Evolutionary conservation across 495 filamentous ascomycete genomes (phyloP), one percentile per base, ranked within the genome.

Genomic region (Aspergillus conjunctus): DNA sequence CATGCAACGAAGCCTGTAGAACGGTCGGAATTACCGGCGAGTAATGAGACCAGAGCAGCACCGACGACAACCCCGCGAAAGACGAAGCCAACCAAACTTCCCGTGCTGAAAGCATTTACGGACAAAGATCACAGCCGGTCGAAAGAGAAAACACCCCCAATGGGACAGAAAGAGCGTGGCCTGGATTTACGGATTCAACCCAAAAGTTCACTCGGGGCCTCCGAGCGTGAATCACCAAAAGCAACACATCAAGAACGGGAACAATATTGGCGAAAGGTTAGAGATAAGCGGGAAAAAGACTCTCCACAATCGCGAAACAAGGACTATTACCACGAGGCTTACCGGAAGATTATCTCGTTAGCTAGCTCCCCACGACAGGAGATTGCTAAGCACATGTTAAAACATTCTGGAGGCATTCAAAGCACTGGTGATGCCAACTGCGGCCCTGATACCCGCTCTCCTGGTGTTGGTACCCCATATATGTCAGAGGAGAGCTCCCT

Each of bases 21-120:
- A 31, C 26, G 33, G 15, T 14, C 20, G n/a, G 37, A 26, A 7
- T 32, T 26, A 8, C 8, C 59, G 30, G 52, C 32, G 22, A 54
- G 22, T 21, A 58, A 31, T 21, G 44, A 33, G 12, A 14, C 32
- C 26, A 32, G 26, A 44, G 53, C 33, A 33, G 51, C 11, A 32
- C 51, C 48, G 14, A 60, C 66, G 30, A 30, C 33, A 37, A 52
- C 45, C 4, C 55, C 22, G 33, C 66, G 66, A 22, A 67, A 46
- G 46, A 39, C 54, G 0, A 76, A 68, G 60, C 58, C 61, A 4
- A 78, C 74, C 33, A 74, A 69, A 51, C 74, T 78, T 45, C 76
- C 76, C 0, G 44, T 76, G 5, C 67, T 72, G 0, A 77, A 62
- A 37, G 22, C 51, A 1, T 49, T 66, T 10, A 12, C 48, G 7